A percentile compares a stretch with the other conserved stretches of the same genome.
phyloP scores from a whole-genome alignment of 345 rosid species.

The Acer saccharum region DNA sequence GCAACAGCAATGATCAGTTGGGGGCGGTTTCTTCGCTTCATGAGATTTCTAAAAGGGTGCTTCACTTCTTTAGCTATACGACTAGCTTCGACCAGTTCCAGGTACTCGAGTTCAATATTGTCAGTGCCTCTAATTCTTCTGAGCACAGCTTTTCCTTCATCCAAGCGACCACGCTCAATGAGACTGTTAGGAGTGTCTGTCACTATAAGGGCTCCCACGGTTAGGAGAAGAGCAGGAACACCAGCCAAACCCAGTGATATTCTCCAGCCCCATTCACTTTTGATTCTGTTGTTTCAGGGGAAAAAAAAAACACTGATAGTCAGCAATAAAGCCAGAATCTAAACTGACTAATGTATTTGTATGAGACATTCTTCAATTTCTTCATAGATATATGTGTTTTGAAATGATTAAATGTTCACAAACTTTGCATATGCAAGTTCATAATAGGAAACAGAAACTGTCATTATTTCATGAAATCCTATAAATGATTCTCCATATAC shows the following conservation, averaged over 20 bases:
- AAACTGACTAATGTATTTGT: not conserved
- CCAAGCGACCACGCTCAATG: slow-evolving; percentile 79
- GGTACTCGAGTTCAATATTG: slow-evolving; percentile 80
- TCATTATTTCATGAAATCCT: not conserved
- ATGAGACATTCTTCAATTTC: not conserved
- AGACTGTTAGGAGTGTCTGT: slow-evolving; percentile 91
- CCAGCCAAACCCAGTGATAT: slow-evolving; percentile 88
- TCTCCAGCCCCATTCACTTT: slow-evolving; percentile 96
- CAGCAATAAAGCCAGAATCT: slow-evolving; percentile 8
- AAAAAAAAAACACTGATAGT: not conserved
- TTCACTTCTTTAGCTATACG: slow-evolving; percentile 80
- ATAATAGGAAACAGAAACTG: not conserved
- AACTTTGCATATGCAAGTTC: not conserved
- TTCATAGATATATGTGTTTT: not conserved
- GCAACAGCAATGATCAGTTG: slow-evolving; percentile 79
- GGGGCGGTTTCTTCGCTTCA: slow-evolving; percentile 72
- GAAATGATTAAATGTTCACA: not conserved
- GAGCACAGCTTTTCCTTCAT: slow-evolving; percentile 86
- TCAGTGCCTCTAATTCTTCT: slow-evolving; percentile 78
- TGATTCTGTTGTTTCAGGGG: slow-evolving; percentile 47
- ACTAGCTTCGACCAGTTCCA: slow-evolving; percentile 90
- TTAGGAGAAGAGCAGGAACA: slow-evolving; percentile 78
- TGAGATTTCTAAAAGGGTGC: slow-evolving; percentile 87
- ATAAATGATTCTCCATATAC: too few species aligned
- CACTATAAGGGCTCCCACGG: slow-evolving; percentile 76